A percentile compares a stretch with the other conserved stretches of the same genome.
Conservation (phyloP, 2,329 filamentous ascomycete genomes). For the Pyricularia grisea region DNA sequence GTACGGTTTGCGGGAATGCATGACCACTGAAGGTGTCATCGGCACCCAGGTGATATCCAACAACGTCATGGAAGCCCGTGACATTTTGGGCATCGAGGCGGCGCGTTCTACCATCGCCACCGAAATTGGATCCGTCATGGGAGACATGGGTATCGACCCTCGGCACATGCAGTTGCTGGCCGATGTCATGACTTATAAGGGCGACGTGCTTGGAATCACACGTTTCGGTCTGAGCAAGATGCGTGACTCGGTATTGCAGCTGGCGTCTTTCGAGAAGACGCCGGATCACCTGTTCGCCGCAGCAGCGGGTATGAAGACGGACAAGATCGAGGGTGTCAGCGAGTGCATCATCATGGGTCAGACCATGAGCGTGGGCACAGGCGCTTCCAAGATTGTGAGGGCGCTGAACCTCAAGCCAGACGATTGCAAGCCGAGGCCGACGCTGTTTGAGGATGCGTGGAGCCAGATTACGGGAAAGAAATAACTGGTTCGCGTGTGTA, state of each 20-base stretch:
- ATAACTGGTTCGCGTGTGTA: not conserved
- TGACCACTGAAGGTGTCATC: constrained; percentile 87
- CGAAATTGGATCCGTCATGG: constrained; percentile 87
- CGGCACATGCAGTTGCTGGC: constrained; percentile 96
- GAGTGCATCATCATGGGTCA: constrained; percentile 99
- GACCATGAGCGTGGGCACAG: constrained; percentile 84
- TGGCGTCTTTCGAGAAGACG: constrained; percentile 96
- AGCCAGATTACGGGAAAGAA: constrained; percentile 13
- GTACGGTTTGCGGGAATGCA: constrained; percentile 80
- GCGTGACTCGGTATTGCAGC: constrained; percentile 85
- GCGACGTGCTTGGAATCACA: constrained; percentile 92
- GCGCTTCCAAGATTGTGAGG: constrained; percentile 81
- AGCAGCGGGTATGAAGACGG: constrained; percentile 82
- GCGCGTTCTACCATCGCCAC: constrained; percentile 79
- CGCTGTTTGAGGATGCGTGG: constrained; percentile 65
- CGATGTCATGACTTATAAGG: constrained; percentile 99
- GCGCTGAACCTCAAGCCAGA: constrained; percentile 57
- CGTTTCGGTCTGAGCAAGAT: constrained; percentile 95
- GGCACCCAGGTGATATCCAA: constrained; percentile 69
- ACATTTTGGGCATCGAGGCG: constrained; percentile 91
- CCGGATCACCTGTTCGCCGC: constrained; percentile 96
- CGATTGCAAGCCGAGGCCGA: constrained; percentile 48
- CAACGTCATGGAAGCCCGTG: constrained; percentile 78
- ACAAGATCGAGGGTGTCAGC: constrained; percentile 84
- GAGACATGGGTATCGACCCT: constrained; percentile 89